Base-by-base conservation (phyloP, 345 rosid species). In the Moringa oleifera region DNA sequence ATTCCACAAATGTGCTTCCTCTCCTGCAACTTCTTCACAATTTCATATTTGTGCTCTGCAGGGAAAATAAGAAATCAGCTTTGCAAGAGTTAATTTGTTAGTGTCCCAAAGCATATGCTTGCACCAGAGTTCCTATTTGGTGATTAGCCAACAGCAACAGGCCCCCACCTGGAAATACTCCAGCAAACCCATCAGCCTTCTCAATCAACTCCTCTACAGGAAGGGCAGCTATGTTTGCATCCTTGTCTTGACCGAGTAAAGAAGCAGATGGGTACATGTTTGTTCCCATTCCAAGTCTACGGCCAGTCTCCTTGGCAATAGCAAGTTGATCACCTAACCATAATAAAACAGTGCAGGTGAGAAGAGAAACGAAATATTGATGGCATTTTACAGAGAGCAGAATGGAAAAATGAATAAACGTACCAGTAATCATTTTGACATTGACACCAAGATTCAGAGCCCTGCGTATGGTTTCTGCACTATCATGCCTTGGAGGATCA, bases 341-440 rank as follows among this genome's bases (percentile, higher is more conserved):
- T 33, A 11, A 7, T n/a, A n/a, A n/a, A n/a, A n/a, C 19, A 23
- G 2, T 36, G 57, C 47, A 25, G 56, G 53, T 60, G 20, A 23
- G 45, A 22, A 71, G 37, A 49, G 17, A 23, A 20, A 23, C 22
- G 58, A 58, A 36, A 61, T 23, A n/a, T 18, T 18, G 12, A 52
- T 55, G 24, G 50, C 6, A 45, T n/a, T 51, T 53, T 4, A 23
- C 21, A 6, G 23, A 18, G 15, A 10, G 53, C 33, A 25, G 58
- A 24, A 53, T 31, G 25, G 56, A 18, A 23, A 18, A 19, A 56
- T 41, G 13, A n/a, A 53, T 25, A 18, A 23, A 12, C 4, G 51
- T 74, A 91, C 98, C 98, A 0, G 96, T 92, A 58, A 92, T 92
- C 98, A 92, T 92, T 83, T 92, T 92, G 67, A 92, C 98, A 57